Conservation (phyloP, 805 yeast genomes). For the Pichia phayaonensis region DNA sequence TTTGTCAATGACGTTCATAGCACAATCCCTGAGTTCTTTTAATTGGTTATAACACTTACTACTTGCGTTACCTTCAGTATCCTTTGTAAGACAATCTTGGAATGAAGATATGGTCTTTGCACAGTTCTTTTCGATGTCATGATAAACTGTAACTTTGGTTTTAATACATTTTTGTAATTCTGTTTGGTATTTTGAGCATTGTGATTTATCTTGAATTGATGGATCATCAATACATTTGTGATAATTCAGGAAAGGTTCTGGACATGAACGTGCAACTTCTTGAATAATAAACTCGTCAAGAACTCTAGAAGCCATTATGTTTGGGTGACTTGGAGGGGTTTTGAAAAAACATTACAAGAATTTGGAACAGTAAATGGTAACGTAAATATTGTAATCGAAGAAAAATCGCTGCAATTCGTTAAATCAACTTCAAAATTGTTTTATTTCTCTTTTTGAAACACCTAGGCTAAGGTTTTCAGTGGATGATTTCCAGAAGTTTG, state of each 20-base stretch:
- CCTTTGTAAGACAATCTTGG: slow-evolving; percentile 53
- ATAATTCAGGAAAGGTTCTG: slow-evolving; percentile 61
- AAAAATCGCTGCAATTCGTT: background rate
- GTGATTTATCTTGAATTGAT: slow-evolving; percentile 36
- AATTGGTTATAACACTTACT: slow-evolving; percentile 48
- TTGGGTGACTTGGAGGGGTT: background rate
- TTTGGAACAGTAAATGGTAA: background rate
- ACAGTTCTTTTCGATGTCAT: slow-evolving; percentile 58
- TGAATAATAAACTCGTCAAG: slow-evolving; percentile 71
- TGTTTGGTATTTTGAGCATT: slow-evolving; percentile 50
- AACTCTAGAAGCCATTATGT: slow-evolving; percentile 33
- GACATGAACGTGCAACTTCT: slow-evolving; percentile 73
- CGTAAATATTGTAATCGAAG: background rate
- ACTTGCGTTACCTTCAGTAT: slow-evolving; percentile 33
- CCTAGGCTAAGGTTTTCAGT: background rate
- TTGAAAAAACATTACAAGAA: background rate
- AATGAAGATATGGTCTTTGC: slow-evolving; percentile 49
- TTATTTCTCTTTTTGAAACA: background rate
- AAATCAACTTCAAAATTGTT: background rate
- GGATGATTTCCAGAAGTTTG: slow-evolving; percentile 2
- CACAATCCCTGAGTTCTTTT: slow-evolving; percentile 53
- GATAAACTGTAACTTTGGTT: slow-evolving; percentile 60
- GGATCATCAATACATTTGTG: slow-evolving; percentile 63
- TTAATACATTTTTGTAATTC: slow-evolving; percentile 57
- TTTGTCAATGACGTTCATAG: slow-evolving; percentile 3